These are phyloP conservation scores for Leishmania amazonensis DNA, from an alignment of 208 protist genomes.

Conservation along the genomic window DNA sequence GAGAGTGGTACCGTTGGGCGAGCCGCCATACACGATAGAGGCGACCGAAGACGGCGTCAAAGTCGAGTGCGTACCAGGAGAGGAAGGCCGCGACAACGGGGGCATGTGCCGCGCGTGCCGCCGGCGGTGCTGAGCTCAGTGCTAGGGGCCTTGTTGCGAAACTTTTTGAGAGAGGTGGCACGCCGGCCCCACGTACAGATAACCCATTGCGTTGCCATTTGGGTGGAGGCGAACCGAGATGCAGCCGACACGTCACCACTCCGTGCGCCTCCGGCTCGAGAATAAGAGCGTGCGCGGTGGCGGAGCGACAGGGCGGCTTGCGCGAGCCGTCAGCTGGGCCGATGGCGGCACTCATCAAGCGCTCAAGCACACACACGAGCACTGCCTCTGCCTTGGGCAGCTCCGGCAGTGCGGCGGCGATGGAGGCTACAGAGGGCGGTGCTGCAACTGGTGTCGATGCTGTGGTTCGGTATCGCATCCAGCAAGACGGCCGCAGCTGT, in stretches of 20 bases:
- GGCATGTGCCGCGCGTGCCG: neutral
- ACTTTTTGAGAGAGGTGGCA: neutral
- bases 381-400: neutral
- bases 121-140: neutral
- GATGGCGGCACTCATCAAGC: neutral
- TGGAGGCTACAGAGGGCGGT: neutral
- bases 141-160: neutral
- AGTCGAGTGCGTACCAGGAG: slow-evolving; percentile 26
- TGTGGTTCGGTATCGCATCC: slow-evolving; percentile 1
- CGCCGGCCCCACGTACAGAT: neutral
- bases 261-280: slow-evolving; percentile 8
- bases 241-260: slow-evolving; percentile 21
- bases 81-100: slow-evolving; percentile 12
- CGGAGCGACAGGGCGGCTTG: neutral
- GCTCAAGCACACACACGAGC: slow-evolving; percentile 6
- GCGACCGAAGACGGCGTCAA: slow-evolving; percentile 9
- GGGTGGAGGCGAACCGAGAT: neutral
- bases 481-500: neutral
- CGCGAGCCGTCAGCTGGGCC: neutral
- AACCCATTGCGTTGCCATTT: neutral
- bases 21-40: slow-evolving; percentile 10
- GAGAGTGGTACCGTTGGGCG: neutral
- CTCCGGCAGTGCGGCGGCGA: slow-evolving; percentile 8
- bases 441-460: neutral
- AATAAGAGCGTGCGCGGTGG: slow-evolving; percentile 13